Evolutionary conservation across 2,329 filamentous ascomycete species (phyloP).

Genomic region (Didymella sp.): DNA sequence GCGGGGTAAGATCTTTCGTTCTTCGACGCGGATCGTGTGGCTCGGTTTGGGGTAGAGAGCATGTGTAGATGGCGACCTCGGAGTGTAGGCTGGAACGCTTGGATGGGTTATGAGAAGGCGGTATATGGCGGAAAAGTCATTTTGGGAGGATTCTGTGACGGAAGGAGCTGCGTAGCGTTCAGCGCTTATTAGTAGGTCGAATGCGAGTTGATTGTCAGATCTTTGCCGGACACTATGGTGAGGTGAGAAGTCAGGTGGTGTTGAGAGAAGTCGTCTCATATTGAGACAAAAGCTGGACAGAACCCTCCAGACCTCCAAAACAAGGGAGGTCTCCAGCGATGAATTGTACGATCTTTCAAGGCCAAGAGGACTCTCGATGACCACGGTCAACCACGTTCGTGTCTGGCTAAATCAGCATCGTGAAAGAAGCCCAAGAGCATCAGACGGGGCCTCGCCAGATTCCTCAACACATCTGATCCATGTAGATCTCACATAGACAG

Average conservation of each 20-base stretch:
- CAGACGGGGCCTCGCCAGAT: too few species aligned
- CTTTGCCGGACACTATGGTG: background rate
- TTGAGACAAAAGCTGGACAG: too few species aligned
- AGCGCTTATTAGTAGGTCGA: slow-evolving; percentile 3
- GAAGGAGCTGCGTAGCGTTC: background rate
- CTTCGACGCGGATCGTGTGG: background rate
- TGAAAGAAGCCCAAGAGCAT: background rate
- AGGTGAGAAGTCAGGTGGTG: background rate
- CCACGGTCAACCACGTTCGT: too few species aligned
- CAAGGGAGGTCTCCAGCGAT: too few species aligned
- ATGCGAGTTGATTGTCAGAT: slow-evolving; percentile 1
- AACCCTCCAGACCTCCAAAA: too few species aligned
- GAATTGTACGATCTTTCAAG: too few species aligned
- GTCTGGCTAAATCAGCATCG: too few species aligned
- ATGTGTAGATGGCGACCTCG: background rate
- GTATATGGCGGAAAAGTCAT: slow-evolving; percentile 8
- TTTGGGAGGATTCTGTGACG: background rate
- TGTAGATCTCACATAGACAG: background rate
- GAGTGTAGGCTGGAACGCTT: slow-evolving; percentile 3
- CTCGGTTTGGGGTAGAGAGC: background rate
- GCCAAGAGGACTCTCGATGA: too few species aligned
- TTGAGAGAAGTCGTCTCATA: too few species aligned
- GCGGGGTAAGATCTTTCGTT: background rate
- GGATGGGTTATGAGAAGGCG: slow-evolving; percentile 9
- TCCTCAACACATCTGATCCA: background rate